Evolutionary conservation across 495 filamentous ascomycete species (phyloP).

Genomic region (Geopyxis carbonaria): DNA sequence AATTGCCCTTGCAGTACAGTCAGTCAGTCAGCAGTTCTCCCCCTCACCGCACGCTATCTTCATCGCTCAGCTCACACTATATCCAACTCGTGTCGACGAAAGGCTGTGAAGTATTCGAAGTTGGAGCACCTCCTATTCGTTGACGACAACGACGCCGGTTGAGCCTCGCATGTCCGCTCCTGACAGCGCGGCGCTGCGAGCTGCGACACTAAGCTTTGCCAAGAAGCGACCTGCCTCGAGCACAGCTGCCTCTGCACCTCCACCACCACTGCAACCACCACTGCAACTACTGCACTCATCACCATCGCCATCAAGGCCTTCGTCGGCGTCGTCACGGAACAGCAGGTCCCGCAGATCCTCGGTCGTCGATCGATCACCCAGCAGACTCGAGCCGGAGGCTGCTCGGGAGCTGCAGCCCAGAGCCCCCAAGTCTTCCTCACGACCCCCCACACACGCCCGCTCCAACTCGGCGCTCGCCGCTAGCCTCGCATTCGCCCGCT

Average conservation of each 20-base stretch:
- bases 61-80: too few species aligned
- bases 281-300: not conserved
- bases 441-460: not conserved
- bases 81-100: too few species aligned
- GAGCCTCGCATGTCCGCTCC: too few species aligned
- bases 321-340: not conserved
- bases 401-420: not conserved
- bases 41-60: too few species aligned
- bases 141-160: too few species aligned
- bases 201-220: slow-evolving; percentile 16
- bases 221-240: slow-evolving; percentile 3
- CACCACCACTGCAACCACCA: not conserved
- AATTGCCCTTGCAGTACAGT: too few species aligned
- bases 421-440: not conserved
- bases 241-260: not conserved
- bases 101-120: too few species aligned
- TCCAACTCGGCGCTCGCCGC: slow-evolving; percentile 7
- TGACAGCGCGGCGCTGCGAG: slow-evolving; percentile 11
- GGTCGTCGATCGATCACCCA: not conserved
- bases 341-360: not conserved
- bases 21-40: too few species aligned
- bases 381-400: not conserved
- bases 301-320: not conserved
- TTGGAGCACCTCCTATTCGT: too few species aligned
- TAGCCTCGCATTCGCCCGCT: not conserved